Percentiles rank a stretch among this genome's conserved stretches.
These are phyloP conservation scores for Colletotrichum neosansevieriae DNA, from an alignment of 2,329 filamentous ascomycete species.

Conservation along the genomic window DNA sequence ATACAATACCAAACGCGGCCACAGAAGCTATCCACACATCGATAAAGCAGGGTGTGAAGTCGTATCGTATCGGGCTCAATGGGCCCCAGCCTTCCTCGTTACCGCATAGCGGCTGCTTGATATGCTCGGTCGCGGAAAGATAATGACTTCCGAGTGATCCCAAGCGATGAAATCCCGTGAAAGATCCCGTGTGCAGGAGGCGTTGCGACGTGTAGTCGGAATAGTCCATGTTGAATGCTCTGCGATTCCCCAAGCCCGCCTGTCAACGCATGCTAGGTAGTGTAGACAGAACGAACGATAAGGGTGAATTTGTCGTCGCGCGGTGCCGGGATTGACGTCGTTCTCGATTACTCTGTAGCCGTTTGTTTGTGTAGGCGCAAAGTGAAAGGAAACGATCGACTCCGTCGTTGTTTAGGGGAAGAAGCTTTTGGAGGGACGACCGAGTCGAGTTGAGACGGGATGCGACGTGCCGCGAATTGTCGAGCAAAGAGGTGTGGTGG, in stretches of 20 bases:
- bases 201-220: conserved; percentile 55
- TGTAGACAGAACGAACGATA: conserved; percentile 16
- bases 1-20: conserved; percentile 81
- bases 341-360: neutral
- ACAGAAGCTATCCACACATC: conserved; percentile 88
- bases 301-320: neutral
- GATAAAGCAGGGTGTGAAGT: conserved; percentile 97
- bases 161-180: conserved; percentile 67
- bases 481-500: conserved; percentile 24
- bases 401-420: neutral
- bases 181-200: conserved; percentile 69
- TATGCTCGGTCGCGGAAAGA: conserved; percentile 62
- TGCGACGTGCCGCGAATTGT: conserved; percentile 30
- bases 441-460: conserved; percentile 29
- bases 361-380: neutral
- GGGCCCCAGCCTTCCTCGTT: conserved; percentile 97
- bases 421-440: conserved; percentile 29
- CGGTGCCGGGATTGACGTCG: neutral
- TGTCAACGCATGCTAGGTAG: conserved; percentile 36
- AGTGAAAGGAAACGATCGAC: conserved; percentile 12
- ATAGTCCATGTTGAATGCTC: conserved; percentile 37
- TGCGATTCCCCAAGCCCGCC: conserved; percentile 34
- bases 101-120: conserved; percentile 82
- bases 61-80: conserved; percentile 85
- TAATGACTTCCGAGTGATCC: conserved; percentile 69